Percentiles rank a stretch among this genome's conserved stretches.
Conservation (phyloP, 306 rosid genomes). For the Acacia acuminata region DNA sequence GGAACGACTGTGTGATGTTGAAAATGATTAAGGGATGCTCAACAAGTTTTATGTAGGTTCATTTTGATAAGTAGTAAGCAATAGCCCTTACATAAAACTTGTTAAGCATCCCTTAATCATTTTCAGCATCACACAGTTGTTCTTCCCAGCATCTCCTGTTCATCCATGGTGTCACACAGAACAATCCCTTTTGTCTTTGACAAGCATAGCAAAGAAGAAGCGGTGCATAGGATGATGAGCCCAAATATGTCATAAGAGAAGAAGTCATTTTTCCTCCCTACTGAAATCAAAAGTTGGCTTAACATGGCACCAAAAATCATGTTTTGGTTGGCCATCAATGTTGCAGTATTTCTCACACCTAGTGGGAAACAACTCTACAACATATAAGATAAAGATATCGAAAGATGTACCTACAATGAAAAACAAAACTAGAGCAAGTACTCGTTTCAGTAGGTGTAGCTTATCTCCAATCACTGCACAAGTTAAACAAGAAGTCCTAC, state of each 20-base stretch:
- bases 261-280: constrained; percentile 31
- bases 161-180: constrained; percentile 31
- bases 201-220: constrained; percentile 21
- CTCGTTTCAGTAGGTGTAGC: background rate
- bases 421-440: constrained; percentile 32
- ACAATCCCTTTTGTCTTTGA: constrained; percentile 31
- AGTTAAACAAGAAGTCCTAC: constrained; percentile 20
- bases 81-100: background rate
- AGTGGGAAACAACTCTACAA: constrained; percentile 50
- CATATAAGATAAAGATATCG: constrained; percentile 36
- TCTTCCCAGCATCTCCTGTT: constrained; percentile 27
- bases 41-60: too few relatives aligned
- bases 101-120: too few relatives aligned
- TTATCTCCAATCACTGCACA: background rate
- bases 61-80: too few relatives aligned
- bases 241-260: constrained; percentile 38
- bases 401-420: constrained; percentile 8
- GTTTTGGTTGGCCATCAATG: constrained; percentile 40
- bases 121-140: background rate
- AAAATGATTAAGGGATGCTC: too few relatives aligned
- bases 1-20: background rate
- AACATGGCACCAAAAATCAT: constrained; percentile 32
- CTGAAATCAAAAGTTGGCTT: constrained; percentile 28
- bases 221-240: background rate
- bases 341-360: constrained; percentile 2